Conservation (phyloP, 2,329 filamentous ascomycete species). For the Thielaviopsis musarum region DNA sequence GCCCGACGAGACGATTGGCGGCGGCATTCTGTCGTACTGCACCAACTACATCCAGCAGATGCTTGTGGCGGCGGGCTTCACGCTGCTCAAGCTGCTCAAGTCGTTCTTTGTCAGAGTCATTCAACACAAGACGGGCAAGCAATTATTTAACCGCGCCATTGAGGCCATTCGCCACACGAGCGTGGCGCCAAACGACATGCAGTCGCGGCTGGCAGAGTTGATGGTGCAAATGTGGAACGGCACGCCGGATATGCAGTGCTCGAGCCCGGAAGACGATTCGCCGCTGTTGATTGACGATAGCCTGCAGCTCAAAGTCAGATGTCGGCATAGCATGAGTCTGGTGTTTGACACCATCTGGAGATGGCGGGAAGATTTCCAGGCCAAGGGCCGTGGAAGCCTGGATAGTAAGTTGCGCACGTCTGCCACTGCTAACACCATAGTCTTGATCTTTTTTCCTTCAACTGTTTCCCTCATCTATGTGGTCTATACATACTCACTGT, state of each 20-base stretch:
- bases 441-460: neutral
- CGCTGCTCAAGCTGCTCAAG: slow-evolving; percentile 60
- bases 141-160: slow-evolving; percentile 55
- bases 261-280: slow-evolving; percentile 32
- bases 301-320: slow-evolving; percentile 66
- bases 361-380: slow-evolving; percentile 66
- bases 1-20: slow-evolving; percentile 27
- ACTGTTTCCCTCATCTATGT: neutral
- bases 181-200: slow-evolving; percentile 61
- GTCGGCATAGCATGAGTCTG: slow-evolving; percentile 69
- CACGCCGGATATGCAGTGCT: slow-evolving; percentile 29
- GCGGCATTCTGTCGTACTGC: slow-evolving; percentile 45
- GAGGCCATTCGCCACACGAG: slow-evolving; percentile 54
- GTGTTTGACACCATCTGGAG: slow-evolving; percentile 76
- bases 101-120: slow-evolving; percentile 61
- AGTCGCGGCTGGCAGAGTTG: slow-evolving; percentile 66
- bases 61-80: slow-evolving; percentile 66
- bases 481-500: neutral
- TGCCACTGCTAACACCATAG: neutral
- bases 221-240: slow-evolving; percentile 78
- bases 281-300: slow-evolving; percentile 46
- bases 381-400: slow-evolving; percentile 49
- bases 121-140: slow-evolving; percentile 49
- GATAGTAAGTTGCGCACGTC: slow-evolving; percentile 42
- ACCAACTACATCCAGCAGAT: slow-evolving; percentile 72